Base-by-base conservation (phyloP, 148 eudicot genomes). In the Rhododendron molle region DNA sequence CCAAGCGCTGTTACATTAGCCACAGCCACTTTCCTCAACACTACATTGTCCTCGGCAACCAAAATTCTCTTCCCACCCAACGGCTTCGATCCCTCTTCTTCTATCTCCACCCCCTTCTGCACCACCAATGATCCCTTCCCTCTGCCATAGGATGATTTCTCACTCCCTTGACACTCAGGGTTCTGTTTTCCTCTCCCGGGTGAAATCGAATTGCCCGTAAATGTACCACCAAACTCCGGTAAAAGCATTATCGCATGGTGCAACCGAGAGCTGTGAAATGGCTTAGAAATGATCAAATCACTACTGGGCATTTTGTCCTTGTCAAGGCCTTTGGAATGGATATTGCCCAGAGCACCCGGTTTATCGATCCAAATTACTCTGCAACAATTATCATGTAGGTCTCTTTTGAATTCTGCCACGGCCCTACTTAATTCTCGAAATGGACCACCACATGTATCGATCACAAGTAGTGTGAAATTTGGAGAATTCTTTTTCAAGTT, bases 241-340 rank as follows among this genome's bases (percentile, higher is more conserved):
- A 96, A 84, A 77, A 94, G 92, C 21, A 90, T 83, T 23, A 95
- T 84, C 40, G 91, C 86, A 56, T 80, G 87, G 34, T 76, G 82
- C 82, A 96, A 87, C 26, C 94, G 92, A 12, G 92, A 90, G n/a
- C 98, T 98, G 87, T 96, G 99, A 60, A 96, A 87, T 3, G 99
- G 98, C 84, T 92, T 92, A 0, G 92, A 88, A 23, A 94, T 90
- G 71, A 95, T 89, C 30, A 86, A 62, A 83, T 96, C 99, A 0
- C 87, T 86, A 10, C 78, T 76, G n/a, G 96, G 92, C 18, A 96
- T 91, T 81, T 87, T 89, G 65, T 88, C 91, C 43, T 92, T 91
- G 50, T 88, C 78, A 12, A 93, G 87, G 52, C 92, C 93, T 21
- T 87, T 85, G 23, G 87, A 89, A 69, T 90, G 88, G 20, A 88